phyloP scores from a whole-genome alignment of 768 basidiomycete genomes.

The Grammothele lineata region DNA sequence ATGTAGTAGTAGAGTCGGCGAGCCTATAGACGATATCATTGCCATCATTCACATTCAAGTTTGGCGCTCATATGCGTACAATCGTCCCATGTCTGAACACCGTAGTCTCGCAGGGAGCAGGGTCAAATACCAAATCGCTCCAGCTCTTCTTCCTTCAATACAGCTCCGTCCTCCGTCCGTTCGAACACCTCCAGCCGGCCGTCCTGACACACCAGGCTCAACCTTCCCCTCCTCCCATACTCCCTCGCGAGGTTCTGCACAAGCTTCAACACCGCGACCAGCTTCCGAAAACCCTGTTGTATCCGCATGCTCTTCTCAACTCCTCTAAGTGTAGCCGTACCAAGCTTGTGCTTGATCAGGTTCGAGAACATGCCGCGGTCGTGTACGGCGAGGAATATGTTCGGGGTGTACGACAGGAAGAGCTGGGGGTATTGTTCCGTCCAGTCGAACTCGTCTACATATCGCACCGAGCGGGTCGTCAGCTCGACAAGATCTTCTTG shows the following conservation, averaged over 20 bases:
- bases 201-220: slow-evolving; percentile 51
- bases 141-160: slow-evolving; percentile 42
- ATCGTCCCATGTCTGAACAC: too few species aligned
- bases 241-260: slow-evolving; percentile 48
- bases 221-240: slow-evolving; percentile 46
- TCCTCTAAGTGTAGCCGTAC: slow-evolving; percentile 15
- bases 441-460: slow-evolving; percentile 40
- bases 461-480: slow-evolving; percentile 20
- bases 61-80: too few species aligned
- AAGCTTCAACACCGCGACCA: slow-evolving; percentile 23
- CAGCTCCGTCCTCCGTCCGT: slow-evolving; percentile 38
- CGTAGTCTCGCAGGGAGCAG: too few species aligned
- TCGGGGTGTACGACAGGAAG: slow-evolving; percentile 62
- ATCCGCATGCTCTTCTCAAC: slow-evolving; percentile 17
- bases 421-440: slow-evolving; percentile 60
- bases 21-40: too few species aligned
- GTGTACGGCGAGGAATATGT: slow-evolving; percentile 59
- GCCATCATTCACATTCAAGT: too few species aligned
- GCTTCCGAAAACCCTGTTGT: slow-evolving; percentile 29
- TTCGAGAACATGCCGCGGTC: slow-evolving; percentile 46
- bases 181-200: slow-evolving; percentile 45
- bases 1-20: too few species aligned
- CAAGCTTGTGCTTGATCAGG: slow-evolving; percentile 41
- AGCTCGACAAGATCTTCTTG: slow-evolving; percentile 31
- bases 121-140: slow-evolving; percentile 18